Evolutionary conservation across 306 rosid species (phyloP).

Genomic region (Acacia melanoxylon): DNA sequence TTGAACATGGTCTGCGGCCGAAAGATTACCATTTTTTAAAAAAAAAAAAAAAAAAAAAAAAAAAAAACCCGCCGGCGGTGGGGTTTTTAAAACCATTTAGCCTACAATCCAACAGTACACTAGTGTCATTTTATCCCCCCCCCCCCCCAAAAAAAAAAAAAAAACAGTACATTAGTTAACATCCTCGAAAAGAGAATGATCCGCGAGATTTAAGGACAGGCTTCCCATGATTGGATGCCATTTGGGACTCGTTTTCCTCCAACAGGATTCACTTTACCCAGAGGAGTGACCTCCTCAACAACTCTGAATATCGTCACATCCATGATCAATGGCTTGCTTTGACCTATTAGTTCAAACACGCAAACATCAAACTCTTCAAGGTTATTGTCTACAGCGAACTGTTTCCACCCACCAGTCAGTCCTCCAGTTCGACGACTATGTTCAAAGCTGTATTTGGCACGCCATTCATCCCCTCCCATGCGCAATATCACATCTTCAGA

Average conservation of each 20-base stretch:
- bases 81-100: background rate
- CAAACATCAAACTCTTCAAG: conserved; percentile 71
- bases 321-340: conserved; percentile 22
- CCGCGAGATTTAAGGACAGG: background rate
- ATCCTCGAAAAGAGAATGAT: background rate
- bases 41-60: no score
- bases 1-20: background rate
- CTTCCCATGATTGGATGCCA: background rate
- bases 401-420: conserved; percentile 66
- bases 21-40: background rate
- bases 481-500: conserved; percentile 61
- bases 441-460: conserved; percentile 38
- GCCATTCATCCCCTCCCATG: conserved; percentile 42
- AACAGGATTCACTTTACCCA: background rate
- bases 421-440: conserved; percentile 46
- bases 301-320: conserved; percentile 67
- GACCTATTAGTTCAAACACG: conserved; percentile 47
- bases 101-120: background rate
- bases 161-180: background rate
- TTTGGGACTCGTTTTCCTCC: conserved; percentile 28
- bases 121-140: no score
- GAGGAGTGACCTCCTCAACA: conserved; percentile 45
- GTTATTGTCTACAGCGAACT: conserved; percentile 57
- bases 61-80: background rate
- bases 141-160: no score